Evolutionary conservation across 2,329 filamentous ascomycete species (phyloP), one percentile per base, ranked within the genome.

Genomic region (Colletotrichum theobromicola): DNA sequence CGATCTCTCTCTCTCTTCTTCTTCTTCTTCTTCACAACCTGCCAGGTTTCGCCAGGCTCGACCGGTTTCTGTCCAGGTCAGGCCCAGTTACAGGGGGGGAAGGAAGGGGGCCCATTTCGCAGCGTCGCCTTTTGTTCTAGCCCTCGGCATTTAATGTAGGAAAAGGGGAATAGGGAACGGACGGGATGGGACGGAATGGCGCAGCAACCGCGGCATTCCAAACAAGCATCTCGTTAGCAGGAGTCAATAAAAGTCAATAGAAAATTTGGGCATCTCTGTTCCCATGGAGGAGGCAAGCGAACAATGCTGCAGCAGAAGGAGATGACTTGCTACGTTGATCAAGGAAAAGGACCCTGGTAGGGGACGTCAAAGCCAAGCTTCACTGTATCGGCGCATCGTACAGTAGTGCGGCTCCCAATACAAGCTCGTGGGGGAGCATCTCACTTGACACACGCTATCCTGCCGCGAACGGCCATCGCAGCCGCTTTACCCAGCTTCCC

Each of bases 161-260:
- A 66, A 67, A 53, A 24, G 55, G 55, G 32, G 62, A 28, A 24
- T 18, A 66, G 57, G 46, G 55, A 67, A 63, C 68, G 63, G 62
- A 67, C 67, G 67, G 67, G 37, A 74, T 65, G 67, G 67, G 55
- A 46, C 46, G 72, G 72, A 67, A 72, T 67, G 72, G 72, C 72
- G 72, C 55, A 75, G 62, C 68, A 58, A 30, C 30, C 71, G 42
- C 32, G 50, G 35, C 68, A 57, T 50, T 32, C 55, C 24, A 72
- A 67, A 67, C 72, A 74, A 63, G 61, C 68, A 58, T 50, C 57
- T 50, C n/a, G n/a, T n/a, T n/a, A n/a, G n/a, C n/a, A n/a, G n/a
- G n/a, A n/a, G n/a, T n/a, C n/a, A n/a, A n/a, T n/a, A n/a, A n/a
- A n/a, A n/a, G n/a, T n/a, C n/a, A n/a, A n/a, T n/a, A n/a, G n/a